phyloP scores from a whole-genome alignment of 1,139 yeast genomes.

The Yamadazyma mexicana region DNA sequence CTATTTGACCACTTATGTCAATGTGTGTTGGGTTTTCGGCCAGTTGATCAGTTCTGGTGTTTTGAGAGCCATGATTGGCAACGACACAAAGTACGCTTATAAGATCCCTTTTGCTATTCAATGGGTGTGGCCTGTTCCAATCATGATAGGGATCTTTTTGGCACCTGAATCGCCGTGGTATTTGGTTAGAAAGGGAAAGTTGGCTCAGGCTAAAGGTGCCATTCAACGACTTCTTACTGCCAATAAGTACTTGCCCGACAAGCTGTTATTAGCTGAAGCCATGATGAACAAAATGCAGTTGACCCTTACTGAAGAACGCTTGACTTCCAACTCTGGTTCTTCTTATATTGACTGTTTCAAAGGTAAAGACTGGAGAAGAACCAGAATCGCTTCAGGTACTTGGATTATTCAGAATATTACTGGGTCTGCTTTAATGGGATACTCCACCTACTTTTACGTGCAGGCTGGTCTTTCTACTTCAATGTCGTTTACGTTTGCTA shows the following conservation, averaged over 20 bases:
- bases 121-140: constrained; percentile 64
- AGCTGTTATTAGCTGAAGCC: constrained; percentile 34
- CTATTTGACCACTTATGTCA: constrained; percentile 48
- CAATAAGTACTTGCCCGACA: constrained; percentile 34
- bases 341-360: constrained; percentile 51
- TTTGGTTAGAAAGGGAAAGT: constrained; percentile 37
- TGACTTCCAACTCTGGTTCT: constrained; percentile 26
- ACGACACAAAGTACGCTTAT: constrained; percentile 31
- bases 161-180: constrained; percentile 50
- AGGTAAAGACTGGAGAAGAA: constrained; percentile 52
- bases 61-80: constrained; percentile 34
- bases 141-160: constrained; percentile 33
- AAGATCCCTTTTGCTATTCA: constrained; percentile 46
- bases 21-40: constrained; percentile 52
- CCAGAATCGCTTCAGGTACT: constrained; percentile 49
- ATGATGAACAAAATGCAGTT: constrained; percentile 43
- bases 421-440: constrained; percentile 54
- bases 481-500: constrained; percentile 46
- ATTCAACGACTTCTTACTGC: constrained; percentile 35
- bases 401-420: constrained; percentile 53
- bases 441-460: constrained; percentile 54
- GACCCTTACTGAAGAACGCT: constrained; percentile 46
- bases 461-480: constrained; percentile 49
- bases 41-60: constrained; percentile 51
- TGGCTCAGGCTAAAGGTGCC: constrained; percentile 35